Percentiles rank a stretch among this genome's conserved stretches.
These are phyloP conservation scores for Sugiyamaella chiloensis DNA, from an alignment of 805 yeast genomes.

Conservation along the genomic window DNA sequence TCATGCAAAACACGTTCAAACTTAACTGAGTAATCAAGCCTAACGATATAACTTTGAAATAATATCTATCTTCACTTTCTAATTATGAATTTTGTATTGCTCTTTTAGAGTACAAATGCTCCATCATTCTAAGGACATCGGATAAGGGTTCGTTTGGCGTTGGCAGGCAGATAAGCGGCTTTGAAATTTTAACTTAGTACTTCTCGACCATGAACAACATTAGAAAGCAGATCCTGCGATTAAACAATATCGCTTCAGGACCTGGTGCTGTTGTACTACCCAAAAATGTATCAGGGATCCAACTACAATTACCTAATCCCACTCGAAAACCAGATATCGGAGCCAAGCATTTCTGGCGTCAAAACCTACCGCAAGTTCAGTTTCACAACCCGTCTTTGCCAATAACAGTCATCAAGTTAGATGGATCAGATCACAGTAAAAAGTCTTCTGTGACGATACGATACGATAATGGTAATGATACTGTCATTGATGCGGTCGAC, in stretches of 20 bases:
- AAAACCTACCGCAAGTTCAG: conserved; percentile 68
- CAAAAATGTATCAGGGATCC: neutral
- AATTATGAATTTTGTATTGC: too few species aligned
- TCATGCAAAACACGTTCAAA: too few species aligned
- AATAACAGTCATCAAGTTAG: conserved; percentile 34
- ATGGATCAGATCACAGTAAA: conserved; percentile 1
- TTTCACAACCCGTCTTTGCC: conserved; percentile 77
- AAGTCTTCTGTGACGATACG: neutral
- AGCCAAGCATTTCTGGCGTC: conserved; percentile 66
- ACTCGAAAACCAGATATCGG: conserved; percentile 13
- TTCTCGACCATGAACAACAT: conserved; percentile 1
- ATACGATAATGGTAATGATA: conserved; percentile 35
- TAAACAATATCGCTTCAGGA: neutral
- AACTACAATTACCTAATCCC: neutral
- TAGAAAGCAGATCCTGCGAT: neutral
- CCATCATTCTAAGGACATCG: too few species aligned
- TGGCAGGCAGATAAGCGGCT: too few species aligned
- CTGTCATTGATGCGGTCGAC: conserved; percentile 52
- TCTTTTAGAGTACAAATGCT: too few species aligned
- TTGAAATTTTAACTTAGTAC: too few species aligned
- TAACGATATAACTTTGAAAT: too few species aligned
- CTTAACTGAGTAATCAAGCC: too few species aligned
- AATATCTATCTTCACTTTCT: too few species aligned
- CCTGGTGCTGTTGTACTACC: neutral
- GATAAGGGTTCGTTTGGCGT: too few species aligned